Evolutionary conservation across 2,329 filamentous ascomycete genomes (phyloP).

Genomic region (Neoarthrinium moseri): DNA sequence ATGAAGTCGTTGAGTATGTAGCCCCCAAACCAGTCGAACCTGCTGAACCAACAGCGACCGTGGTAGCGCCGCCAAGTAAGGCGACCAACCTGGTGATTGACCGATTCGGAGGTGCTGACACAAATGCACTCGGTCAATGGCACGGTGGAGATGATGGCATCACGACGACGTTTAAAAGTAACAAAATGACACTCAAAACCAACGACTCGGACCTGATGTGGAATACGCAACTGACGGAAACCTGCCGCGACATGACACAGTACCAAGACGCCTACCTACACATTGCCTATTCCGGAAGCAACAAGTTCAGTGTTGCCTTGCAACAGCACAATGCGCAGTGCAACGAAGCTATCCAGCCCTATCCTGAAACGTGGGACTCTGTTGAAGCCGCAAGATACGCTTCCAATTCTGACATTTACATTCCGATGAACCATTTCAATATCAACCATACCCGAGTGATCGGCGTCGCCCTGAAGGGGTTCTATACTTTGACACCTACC

Average conservation of each 20-base stretch:
- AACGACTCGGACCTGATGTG: slow-evolving; percentile 60
- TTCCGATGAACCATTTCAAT: slow-evolving; percentile 66
- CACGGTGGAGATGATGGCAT: slow-evolving; percentile 65
- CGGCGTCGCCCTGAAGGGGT: slow-evolving; percentile 63
- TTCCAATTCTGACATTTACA: slow-evolving; percentile 57
- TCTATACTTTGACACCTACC: slow-evolving; percentile 53
- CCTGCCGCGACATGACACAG: slow-evolving; percentile 54
- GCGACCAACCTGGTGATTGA: slow-evolving; percentile 58
- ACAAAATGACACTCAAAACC: slow-evolving; percentile 54
- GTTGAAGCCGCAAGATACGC: slow-evolving; percentile 62
- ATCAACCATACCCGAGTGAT: slow-evolving; percentile 55
- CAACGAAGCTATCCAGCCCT: slow-evolving; percentile 54
- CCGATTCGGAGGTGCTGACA: slow-evolving; percentile 49
- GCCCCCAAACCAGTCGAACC: slow-evolving; percentile 38
- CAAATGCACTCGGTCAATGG: slow-evolving; percentile 63
- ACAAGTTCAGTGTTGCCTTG: slow-evolving; percentile 61
- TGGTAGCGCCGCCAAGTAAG: slow-evolving; percentile 47
- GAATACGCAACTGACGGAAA: slow-evolving; percentile 55
- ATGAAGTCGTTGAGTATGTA: slow-evolving; percentile 46
- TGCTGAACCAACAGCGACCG: slow-evolving; percentile 42
- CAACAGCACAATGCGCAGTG: slow-evolving; percentile 67
- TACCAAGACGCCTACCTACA: slow-evolving; percentile 62
- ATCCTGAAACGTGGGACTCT: slow-evolving; percentile 67
- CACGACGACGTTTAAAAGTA: slow-evolving; percentile 46
- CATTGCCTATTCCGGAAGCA: slow-evolving; percentile 61